A percentile compares a stretch with the other conserved stretches of the same genome.
phyloP scores from a whole-genome alignment of 805 yeast species.

The Clavispora carvajalis region DNA sequence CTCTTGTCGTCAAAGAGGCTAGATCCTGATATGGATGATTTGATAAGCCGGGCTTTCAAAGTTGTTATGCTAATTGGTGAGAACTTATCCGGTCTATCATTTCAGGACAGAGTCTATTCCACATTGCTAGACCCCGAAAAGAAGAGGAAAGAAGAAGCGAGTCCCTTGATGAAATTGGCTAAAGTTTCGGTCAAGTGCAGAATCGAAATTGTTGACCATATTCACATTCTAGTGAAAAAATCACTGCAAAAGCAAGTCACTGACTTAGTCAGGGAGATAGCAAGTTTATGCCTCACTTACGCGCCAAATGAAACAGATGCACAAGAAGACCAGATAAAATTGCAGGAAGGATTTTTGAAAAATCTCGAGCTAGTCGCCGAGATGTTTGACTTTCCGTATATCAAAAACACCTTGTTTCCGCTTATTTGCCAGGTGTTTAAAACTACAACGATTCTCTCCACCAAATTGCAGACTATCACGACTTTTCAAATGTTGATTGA shows the following conservation, averaged over 20 bases:
- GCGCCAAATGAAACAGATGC: conserved; percentile 22
- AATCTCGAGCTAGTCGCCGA: conserved; percentile 38
- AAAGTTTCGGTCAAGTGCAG: conserved; percentile 29
- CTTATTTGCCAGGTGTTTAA: conserved; percentile 66
- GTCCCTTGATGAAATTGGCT: conserved; percentile 22
- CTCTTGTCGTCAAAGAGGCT: conserved; percentile 15
- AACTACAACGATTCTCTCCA: conserved; percentile 76
- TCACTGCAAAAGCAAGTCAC: conserved; percentile 50
- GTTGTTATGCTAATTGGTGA: conserved; percentile 61
- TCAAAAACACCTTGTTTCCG: conserved; percentile 76
- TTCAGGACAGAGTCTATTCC: conserved; percentile 64
- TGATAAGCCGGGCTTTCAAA: conserved; percentile 44
- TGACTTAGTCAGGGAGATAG: conserved; percentile 40
- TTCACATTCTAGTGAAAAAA: conserved; percentile 43
- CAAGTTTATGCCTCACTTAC: conserved; percentile 29
- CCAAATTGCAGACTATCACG: conserved; percentile 63
- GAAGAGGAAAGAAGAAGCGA: conserved; percentile 16
- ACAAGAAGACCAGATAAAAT: conserved; percentile 24
- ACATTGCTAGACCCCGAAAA: conserved; percentile 26
- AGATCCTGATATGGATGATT: conserved; percentile 28
- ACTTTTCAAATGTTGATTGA: conserved; percentile 56
- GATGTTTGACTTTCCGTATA: conserved; percentile 58
- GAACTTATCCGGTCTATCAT: conserved; percentile 68
- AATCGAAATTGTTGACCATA: conserved; percentile 36
- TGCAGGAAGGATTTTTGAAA: conserved; percentile 51